These are phyloP conservation scores for Gnetum montanum DNA, from an alignment of 75 land plant species.

Conservation along the genomic window DNA sequence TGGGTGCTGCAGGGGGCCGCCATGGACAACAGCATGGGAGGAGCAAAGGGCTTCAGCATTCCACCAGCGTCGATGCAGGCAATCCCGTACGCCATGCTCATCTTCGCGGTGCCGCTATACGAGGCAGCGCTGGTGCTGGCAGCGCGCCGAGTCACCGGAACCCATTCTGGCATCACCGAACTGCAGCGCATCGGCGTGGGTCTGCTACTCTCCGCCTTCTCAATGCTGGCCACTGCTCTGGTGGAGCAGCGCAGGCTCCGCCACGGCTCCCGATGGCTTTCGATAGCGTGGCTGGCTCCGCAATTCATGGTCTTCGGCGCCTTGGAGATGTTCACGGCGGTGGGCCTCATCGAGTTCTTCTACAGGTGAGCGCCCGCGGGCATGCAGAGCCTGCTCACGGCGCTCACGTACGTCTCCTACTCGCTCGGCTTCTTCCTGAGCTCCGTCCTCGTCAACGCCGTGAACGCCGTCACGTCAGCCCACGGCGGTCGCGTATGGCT, in stretches of 20 bases:
- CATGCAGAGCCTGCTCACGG: constrained; percentile 81
- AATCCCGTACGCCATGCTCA: constrained; percentile 37
- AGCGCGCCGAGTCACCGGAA: constrained; percentile 36
- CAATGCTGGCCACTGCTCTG: background rate
- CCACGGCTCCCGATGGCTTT: too few species aligned
- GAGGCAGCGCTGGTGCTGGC: constrained; percentile 51
- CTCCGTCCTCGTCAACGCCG: constrained; percentile 56
- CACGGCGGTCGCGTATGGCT: constrained; percentile 58
- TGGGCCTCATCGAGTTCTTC: constrained; percentile 92
- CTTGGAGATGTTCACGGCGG: constrained; percentile 78
- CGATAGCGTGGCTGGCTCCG: constrained; percentile 88
- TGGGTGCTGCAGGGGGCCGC: background rate
- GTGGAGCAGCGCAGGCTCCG: constrained; percentile 1
- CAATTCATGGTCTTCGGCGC: constrained; percentile 77
- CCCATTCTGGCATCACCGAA: constrained; percentile 39
- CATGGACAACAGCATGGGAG: constrained; percentile 6
- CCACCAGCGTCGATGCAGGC: background rate
- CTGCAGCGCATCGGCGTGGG: constrained; percentile 14
- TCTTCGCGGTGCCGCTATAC: constrained; percentile 47
- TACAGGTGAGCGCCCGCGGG: constrained; percentile 64
- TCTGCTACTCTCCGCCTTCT: background rate
- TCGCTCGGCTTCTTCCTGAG: constrained; percentile 84
- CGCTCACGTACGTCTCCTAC: constrained; percentile 72
- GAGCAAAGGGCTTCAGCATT: background rate
- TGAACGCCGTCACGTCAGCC: constrained; percentile 50